phyloP scores from a whole-genome alignment of 768 basidiomycete genomes.

The Phaeolepiota aurea region DNA sequence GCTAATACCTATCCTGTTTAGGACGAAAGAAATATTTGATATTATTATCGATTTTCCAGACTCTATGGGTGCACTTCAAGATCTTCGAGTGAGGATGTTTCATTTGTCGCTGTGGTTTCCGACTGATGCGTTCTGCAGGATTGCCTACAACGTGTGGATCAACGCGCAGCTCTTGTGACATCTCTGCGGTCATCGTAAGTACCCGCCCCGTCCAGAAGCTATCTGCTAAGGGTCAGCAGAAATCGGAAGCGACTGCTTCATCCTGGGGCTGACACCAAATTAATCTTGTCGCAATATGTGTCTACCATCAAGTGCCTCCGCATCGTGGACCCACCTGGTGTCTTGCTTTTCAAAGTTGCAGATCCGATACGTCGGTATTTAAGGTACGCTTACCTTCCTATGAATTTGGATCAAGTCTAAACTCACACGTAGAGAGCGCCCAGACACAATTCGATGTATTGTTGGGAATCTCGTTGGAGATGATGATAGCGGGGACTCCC shows the following conservation, averaged over 20 bases:
- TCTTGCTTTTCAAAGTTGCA: constrained; percentile 88
- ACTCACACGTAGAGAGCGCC: constrained; percentile 58
- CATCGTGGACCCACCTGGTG: constrained; percentile 87
- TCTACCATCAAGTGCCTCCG: constrained; percentile 86
- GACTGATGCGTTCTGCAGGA: constrained; percentile 33
- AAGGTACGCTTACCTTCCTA: constrained; percentile 34
- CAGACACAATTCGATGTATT: constrained; percentile 91
- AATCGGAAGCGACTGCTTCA: constrained; percentile 86
- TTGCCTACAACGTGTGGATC: constrained; percentile 74
- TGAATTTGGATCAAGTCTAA: not conserved
- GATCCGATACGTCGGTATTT: constrained; percentile 89
- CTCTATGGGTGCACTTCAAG: constrained; percentile 75
- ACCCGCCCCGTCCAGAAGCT: not conserved
- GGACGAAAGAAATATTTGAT: constrained; percentile 83
- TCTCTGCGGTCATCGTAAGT: constrained; percentile 74
- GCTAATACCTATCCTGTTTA: constrained; percentile 12
- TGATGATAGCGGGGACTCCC: constrained; percentile 68
- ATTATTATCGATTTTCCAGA: constrained; percentile 95
- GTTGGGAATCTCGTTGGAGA: constrained; percentile 88
- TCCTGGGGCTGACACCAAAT: constrained; percentile 91
- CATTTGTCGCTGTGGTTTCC: not conserved
- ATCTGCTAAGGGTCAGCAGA: constrained; percentile 27
- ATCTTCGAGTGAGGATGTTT: constrained; percentile 57
- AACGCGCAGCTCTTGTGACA: constrained; percentile 67
- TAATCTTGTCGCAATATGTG: constrained; percentile 86